Evolutionary conservation across 2,329 filamentous ascomycete species (phyloP), one percentile per base, ranked within the genome.

Genomic region (Chrysoporthe cubensis): DNA sequence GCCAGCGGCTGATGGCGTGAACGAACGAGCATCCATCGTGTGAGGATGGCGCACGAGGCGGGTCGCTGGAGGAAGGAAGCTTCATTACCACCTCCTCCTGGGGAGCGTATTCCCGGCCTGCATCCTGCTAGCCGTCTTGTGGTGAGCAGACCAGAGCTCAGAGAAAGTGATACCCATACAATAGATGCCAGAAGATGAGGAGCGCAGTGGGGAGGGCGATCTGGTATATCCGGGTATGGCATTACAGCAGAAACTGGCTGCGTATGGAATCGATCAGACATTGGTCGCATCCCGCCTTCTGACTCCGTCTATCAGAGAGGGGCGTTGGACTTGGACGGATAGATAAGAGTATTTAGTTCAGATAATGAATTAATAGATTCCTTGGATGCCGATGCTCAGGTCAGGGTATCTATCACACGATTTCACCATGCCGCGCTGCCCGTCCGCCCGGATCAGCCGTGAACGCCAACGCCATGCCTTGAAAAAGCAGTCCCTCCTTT

Each of bases 1-100:
- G 59, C 40, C 76, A 78, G 65, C 71, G 76, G 40, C 58, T 77
- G 14, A 71, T 72, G 70, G 74, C 75, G 3, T 54, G 50, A 54
- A 7, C 76, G 68, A 66, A 37, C 26, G 26, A 14, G n/a, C 26
- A 26, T 42, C 13, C 54, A n/a, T 8, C 40, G 16, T 9, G 34
- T 18, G 9, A 13, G 32, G 6, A 18, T 57, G 54, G 18, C 18
- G 7, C 26, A 32, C 26, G 37, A 14, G 18, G 14, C 26, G 56
- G 40, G 5, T 7, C 9, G 16, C 26, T 21, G 46, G 21, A 16
- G 7, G 16, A n/a, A 34, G 54, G 18, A 18, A 32, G 7, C 26
- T 26, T 26, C 26, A 26, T 16, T 40, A 13, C 18, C 7, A 57
- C n/a, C 16, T 18, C 18, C 18, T 18, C 1, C 21, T 21, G 6